phyloP scores from a whole-genome alignment of 768 basidiomycete genomes.

The Pleurotus platypus region DNA sequence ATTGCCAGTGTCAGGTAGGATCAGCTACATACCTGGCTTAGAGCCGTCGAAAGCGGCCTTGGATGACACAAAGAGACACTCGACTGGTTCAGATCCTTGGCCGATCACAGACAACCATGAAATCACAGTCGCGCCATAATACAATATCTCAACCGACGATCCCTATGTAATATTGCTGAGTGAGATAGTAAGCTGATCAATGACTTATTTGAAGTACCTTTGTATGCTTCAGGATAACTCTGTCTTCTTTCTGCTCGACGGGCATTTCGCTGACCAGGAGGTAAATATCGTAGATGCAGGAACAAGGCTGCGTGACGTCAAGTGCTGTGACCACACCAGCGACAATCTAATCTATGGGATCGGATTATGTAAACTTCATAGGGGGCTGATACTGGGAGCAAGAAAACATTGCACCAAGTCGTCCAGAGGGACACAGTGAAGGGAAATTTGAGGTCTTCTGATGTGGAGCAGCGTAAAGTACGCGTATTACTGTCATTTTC shows the following conservation, averaged over 20 bases:
- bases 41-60: constrained; percentile 79
- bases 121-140: constrained; percentile 83
- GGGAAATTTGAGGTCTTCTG: no score
- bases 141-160: constrained; percentile 57
- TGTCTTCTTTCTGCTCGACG: constrained; percentile 38
- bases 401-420: no score
- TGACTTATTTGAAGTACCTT: constrained; percentile 36
- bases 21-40: constrained; percentile 43
- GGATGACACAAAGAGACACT: constrained; percentile 79
- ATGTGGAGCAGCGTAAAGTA: no score
- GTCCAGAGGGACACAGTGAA: no score
- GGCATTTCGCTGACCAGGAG: constrained; percentile 41
- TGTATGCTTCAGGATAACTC: constrained; percentile 56
- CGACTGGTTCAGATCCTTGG: constrained; percentile 34
- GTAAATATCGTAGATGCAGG: no score
- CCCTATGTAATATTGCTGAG: constrained; percentile 40
- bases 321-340: no score
- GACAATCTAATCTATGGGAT: no score
- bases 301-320: no score
- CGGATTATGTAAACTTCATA: no score
- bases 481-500: no score
- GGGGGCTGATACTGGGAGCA: no score
- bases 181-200: neutral
- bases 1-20: neutral
- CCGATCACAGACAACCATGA: constrained; percentile 71